Evolutionary conservation across 495 filamentous ascomycete species (phyloP).

Genomic region (Lineolata rhizophorae): DNA sequence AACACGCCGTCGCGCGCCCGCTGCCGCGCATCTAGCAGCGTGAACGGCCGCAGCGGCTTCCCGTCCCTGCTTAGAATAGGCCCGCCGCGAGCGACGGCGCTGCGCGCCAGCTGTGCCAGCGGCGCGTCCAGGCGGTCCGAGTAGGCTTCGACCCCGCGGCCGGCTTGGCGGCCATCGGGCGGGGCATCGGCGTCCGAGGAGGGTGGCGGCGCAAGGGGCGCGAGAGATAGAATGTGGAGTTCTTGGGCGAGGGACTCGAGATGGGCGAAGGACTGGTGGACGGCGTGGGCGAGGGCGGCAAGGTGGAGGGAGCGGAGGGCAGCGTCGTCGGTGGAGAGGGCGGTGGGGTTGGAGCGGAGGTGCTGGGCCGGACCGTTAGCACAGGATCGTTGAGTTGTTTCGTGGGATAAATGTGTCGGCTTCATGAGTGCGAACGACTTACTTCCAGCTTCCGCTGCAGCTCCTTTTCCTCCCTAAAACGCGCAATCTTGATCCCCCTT

Average conservation of each 20-base stretch:
- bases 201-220: constrained; percentile 28
- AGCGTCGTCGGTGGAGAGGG: constrained; percentile 51
- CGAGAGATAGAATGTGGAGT: constrained; percentile 54
- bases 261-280: constrained; percentile 63
- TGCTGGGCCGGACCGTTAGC: constrained; percentile 21
- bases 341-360: constrained; percentile 33
- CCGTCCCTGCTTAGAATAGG: constrained; percentile 64
- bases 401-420: background rate
- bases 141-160: constrained; percentile 21
- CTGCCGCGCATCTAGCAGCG: constrained; percentile 55
- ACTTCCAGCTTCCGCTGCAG: constrained; percentile 68
- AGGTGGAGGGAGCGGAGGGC: constrained; percentile 57
- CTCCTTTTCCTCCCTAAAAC: constrained; percentile 71
- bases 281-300: constrained; percentile 44
- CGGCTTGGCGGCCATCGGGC: constrained; percentile 5
- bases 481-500: constrained; percentile 62
- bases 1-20: constrained; percentile 70
- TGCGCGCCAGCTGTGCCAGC: constrained; percentile 28
- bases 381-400: background rate
- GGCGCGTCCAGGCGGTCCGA: constrained; percentile 57
- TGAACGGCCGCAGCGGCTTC: constrained; percentile 82
- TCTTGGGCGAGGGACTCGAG: constrained; percentile 72
- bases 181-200: constrained; percentile 1
- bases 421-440: constrained; percentile 1
- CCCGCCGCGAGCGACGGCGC: no score